Percentiles rank a stretch among this genome's conserved stretches.
Evolutionary conservation across 805 yeast species (phyloP).

Genomic region (Maudiozyma bulderi): DNA sequence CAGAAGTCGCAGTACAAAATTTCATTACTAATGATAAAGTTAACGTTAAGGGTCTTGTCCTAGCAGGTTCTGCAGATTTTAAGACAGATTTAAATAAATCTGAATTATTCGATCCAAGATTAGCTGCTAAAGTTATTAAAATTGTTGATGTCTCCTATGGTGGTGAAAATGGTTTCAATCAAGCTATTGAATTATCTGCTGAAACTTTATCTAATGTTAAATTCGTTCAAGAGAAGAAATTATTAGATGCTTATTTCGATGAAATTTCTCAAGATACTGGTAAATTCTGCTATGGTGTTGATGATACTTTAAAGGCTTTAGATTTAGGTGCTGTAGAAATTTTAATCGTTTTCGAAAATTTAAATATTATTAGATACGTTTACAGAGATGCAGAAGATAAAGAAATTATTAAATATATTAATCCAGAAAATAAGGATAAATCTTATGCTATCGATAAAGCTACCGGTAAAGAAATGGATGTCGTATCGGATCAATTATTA

Average conservation of each 20-base stretch:
- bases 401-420: slow-evolving; percentile 61
- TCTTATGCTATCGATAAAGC: slow-evolving; percentile 68
- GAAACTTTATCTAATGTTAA: slow-evolving; percentile 95
- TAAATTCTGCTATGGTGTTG: slow-evolving; percentile 94
- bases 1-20: slow-evolving; percentile 96
- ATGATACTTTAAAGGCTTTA: slow-evolving; percentile 90
- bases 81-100: slow-evolving; percentile 88
- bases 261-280: slow-evolving; percentile 97
- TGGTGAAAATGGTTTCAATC: slow-evolving; percentile 99
- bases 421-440: slow-evolving; percentile 65
- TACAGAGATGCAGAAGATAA: slow-evolving; percentile 76
- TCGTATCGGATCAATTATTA: slow-evolving; percentile 71
- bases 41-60: slow-evolving; percentile 84
- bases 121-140: slow-evolving; percentile 77
- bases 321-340: slow-evolving; percentile 95
- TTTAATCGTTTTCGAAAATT: slow-evolving; percentile 85
- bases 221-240: slow-evolving; percentile 95
- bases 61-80: slow-evolving; percentile 99
- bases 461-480: slow-evolving; percentile 89
- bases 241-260: slow-evolving; percentile 84
- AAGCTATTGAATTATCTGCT: slow-evolving; percentile 95
- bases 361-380: slow-evolving; percentile 75
- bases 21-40: slow-evolving; percentile 93
- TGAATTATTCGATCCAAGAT: slow-evolving; percentile 86
- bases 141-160: slow-evolving; percentile 97